A percentile compares a stretch with the other conserved stretches of the same genome.
These are phyloP conservation scores for Candida silvicultrix DNA, from an alignment of 805 yeast genomes.

Conservation along the genomic window DNA sequence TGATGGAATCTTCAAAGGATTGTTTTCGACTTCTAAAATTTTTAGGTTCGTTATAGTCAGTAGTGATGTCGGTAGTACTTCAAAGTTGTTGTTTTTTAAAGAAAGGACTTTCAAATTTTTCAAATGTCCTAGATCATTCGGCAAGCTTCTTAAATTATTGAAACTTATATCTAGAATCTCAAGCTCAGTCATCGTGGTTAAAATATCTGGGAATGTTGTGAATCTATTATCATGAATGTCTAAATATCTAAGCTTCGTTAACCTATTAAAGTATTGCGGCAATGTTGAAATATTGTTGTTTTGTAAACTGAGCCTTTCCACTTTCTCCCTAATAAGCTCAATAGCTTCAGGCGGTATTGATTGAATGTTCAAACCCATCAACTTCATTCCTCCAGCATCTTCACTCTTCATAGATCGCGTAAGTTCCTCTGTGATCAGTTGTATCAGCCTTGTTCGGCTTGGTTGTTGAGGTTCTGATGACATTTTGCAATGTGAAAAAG, in stretches of 20 bases:
- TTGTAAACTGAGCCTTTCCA: constrained; percentile 49
- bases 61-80: constrained; percentile 46
- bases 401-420: constrained; percentile 11
- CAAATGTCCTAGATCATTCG: constrained; percentile 35
- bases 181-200: constrained; percentile 33
- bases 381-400: constrained; percentile 25
- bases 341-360: constrained; percentile 33
- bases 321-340: constrained; percentile 27
- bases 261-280: constrained; percentile 39
- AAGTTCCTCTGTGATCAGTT: constrained; percentile 20
- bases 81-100: constrained; percentile 50
- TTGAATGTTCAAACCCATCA: constrained; percentile 32
- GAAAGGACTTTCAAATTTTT: constrained; percentile 49
- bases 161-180: constrained; percentile 64
- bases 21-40: constrained; percentile 54
- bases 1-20: constrained; percentile 52
- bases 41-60: constrained; percentile 45
- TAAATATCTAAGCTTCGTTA: constrained; percentile 46
- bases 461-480: not conserved
- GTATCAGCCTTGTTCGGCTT: constrained; percentile 16
- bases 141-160: constrained; percentile 45
- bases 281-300: constrained; percentile 41
- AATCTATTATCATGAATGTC: constrained; percentile 62
- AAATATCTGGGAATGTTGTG: constrained; percentile 42
- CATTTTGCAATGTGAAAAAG: no score